Evolutionary conservation across 2,329 filamentous ascomycete genomes (phyloP).

Genomic region (Hypomyces rosellus): DNA sequence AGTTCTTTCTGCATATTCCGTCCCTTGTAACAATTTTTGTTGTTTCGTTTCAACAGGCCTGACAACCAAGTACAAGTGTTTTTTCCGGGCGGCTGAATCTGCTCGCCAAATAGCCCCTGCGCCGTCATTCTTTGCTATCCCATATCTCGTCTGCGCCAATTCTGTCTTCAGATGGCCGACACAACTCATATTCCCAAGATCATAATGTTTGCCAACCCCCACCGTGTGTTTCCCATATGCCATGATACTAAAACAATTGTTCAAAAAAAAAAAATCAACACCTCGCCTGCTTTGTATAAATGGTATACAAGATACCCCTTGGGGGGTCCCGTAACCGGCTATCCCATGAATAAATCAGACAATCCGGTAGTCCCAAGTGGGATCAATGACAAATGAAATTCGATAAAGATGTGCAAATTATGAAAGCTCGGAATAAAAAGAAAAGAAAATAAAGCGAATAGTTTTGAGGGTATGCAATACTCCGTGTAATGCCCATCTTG

Average conservation of each 20-base stretch:
- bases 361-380: neutral
- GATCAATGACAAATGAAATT: constrained; percentile 9
- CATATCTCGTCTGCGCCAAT: neutral
- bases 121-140: neutral
- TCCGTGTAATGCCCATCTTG: constrained; percentile 43
- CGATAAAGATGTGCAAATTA: constrained; percentile 11
- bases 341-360: constrained; percentile 14
- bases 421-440: constrained; percentile 18
- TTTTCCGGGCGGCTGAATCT: no score
- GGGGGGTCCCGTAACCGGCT: constrained; percentile 18
- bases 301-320: constrained; percentile 24
- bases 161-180: neutral
- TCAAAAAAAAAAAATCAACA: constrained; percentile 19
- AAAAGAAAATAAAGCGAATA: constrained; percentile 20
- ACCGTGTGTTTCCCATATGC: no score
- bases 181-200: neutral
- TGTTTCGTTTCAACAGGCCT: no score
- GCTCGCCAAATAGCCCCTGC: neutral
- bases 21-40: no score
- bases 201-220: neutral
- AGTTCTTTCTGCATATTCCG: no score
- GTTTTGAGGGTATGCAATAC: constrained; percentile 43
- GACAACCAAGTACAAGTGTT: no score
- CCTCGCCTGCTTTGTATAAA: constrained; percentile 20
- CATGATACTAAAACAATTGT: no score